A percentile compares a stretch with the other conserved stretches of the same genome.
These are phyloP conservation scores for Periglandula ipomoeae DNA, from an alignment of 2,329 filamentous ascomycete genomes.

Conservation along the genomic window DNA sequence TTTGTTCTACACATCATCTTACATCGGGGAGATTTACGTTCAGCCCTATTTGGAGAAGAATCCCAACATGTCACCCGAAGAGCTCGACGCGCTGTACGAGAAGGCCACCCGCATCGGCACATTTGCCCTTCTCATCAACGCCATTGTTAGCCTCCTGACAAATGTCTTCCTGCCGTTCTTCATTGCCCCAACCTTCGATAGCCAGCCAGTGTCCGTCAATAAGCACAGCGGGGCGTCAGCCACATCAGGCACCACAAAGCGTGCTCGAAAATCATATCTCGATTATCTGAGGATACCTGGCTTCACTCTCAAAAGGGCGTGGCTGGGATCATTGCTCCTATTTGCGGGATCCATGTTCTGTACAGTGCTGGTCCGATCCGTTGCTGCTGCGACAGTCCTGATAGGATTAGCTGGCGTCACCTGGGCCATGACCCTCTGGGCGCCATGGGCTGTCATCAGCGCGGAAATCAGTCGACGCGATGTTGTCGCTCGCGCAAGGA, in stretches of 20 bases:
- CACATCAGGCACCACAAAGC: not conserved
- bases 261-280: conserved; percentile 33
- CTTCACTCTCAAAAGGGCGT: conserved; percentile 78
- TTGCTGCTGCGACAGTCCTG: conserved; percentile 63
- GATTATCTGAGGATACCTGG: conserved; percentile 65
- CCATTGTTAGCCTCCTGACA: conserved; percentile 70
- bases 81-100: conserved; percentile 76
- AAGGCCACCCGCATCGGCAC: conserved; percentile 79
- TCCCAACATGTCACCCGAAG: conserved; percentile 64
- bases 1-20: conserved; percentile 90
- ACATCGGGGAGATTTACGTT: conserved; percentile 86
- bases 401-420: conserved; percentile 79
- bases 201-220: conserved; percentile 19
- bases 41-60: conserved; percentile 71
- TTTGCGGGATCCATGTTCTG: conserved; percentile 75
- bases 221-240: not conserved
- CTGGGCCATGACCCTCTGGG: conserved; percentile 91
- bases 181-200: conserved; percentile 70
- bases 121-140: conserved; percentile 81
- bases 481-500: conserved; percentile 37
- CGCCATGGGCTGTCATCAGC: conserved; percentile 89
- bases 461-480: conserved; percentile 83
- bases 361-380: conserved; percentile 68
- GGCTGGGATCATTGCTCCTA: conserved; percentile 77
- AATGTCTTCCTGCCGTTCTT: conserved; percentile 82